Evolutionary conservation across 1,139 yeast species (phyloP).

Genomic region (Zygoascus hellenicus): DNA sequence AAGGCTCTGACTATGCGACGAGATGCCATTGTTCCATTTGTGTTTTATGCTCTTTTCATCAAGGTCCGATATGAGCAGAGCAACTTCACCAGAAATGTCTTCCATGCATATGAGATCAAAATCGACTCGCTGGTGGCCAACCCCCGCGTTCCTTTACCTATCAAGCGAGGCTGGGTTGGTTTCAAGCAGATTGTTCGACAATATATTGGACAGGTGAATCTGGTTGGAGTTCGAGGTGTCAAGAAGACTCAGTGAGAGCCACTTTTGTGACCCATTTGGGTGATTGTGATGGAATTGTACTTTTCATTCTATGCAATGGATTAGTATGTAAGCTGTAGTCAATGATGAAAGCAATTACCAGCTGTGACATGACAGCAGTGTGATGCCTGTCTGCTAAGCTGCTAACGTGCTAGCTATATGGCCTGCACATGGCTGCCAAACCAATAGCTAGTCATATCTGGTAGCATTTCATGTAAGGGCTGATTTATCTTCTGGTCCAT

Average conservation of each 20-base stretch:
- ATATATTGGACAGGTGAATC: conserved; percentile 25
- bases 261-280: too few relatives aligned
- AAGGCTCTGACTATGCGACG: conserved; percentile 53
- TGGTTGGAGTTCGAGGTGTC: not conserved
- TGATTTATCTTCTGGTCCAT: too few relatives aligned
- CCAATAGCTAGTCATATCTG: too few relatives aligned
- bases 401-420: too few relatives aligned
- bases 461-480: too few relatives aligned
- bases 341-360: too few relatives aligned
- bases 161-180: conserved; percentile 57
- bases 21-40: conserved; percentile 57
- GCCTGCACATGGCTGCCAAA: too few relatives aligned
- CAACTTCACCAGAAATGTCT: conserved; percentile 61
- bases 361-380: too few relatives aligned
- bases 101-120: conserved; percentile 66
- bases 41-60: conserved; percentile 58
- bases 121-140: conserved; percentile 59
- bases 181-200: conserved; percentile 45
- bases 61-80: conserved; percentile 77
- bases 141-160: conserved; percentile 51
- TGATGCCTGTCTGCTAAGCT: too few relatives aligned
- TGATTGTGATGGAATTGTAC: too few relatives aligned
- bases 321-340: too few relatives aligned
- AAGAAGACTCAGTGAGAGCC: conserved; percentile 2
- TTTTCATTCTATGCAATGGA: too few relatives aligned